Evolutionary conservation across 345 rosid genomes (phyloP).

Genomic region (Conringia planisiliqua): DNA sequence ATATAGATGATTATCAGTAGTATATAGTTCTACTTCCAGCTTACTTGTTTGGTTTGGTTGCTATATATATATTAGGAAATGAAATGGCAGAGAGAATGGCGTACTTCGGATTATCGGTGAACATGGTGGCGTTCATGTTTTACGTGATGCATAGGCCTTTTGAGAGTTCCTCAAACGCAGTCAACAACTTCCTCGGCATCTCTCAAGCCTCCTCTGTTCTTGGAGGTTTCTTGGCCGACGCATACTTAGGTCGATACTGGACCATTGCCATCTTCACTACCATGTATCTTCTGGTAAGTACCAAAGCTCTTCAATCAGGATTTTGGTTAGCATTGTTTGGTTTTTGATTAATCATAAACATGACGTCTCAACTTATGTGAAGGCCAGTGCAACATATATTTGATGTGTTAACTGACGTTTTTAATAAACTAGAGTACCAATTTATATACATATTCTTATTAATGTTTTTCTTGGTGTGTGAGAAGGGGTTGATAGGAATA

Average conservation of each 20-base stretch:
- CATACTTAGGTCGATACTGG: constrained; percentile 93
- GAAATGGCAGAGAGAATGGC: constrained; percentile 99
- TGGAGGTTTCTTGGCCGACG: constrained; percentile 94
- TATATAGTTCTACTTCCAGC: background rate
- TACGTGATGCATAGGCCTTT: constrained; percentile 86
- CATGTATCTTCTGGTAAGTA: constrained; percentile 69
- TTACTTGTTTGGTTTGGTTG: background rate
- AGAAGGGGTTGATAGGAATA: constrained; percentile 86
- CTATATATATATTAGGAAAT: constrained; percentile 49
- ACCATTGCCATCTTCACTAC: constrained; percentile 90
- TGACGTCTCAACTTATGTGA: too few relatives aligned
- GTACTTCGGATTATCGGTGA: constrained; percentile 85
- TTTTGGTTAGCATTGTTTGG: too few relatives aligned
- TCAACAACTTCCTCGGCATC: constrained; percentile 86
- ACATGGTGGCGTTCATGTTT: constrained; percentile 95
- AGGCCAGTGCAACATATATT: background rate
- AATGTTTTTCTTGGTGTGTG: background rate
- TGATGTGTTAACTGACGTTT: background rate
- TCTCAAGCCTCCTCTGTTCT: constrained; percentile 89
- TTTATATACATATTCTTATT: background rate
- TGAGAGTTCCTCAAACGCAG: constrained; percentile 73
- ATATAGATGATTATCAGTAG: background rate
- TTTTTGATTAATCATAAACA: too few relatives aligned
- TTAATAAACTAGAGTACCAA: too few relatives aligned
- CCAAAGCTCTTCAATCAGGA: background rate